Evolutionary conservation across 768 basidiomycete genomes (phyloP).

Genomic region (Suillus americanus): DNA sequence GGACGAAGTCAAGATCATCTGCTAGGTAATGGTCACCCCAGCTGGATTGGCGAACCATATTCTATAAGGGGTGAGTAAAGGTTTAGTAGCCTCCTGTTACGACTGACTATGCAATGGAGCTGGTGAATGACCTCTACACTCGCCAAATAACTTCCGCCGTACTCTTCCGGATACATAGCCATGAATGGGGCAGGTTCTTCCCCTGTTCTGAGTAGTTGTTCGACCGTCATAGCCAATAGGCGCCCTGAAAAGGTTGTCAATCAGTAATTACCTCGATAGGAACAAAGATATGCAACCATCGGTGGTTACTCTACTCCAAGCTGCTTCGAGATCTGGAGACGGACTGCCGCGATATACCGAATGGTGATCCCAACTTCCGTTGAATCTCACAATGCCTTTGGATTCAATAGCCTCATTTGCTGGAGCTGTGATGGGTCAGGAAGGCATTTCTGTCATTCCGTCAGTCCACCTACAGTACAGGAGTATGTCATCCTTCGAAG

Average conservation of each 20-base stretch:
- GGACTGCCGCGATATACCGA: conserved; percentile 9
- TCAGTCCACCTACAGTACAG: no score
- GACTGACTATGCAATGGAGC: conserved; percentile 11
- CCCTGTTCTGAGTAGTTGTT: not conserved
- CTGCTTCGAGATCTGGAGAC: conserved; percentile 11
- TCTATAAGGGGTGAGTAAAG: not conserved
- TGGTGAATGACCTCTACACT: conserved; percentile 12
- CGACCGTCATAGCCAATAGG: not conserved
- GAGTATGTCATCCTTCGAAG: no score
- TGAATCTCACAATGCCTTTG: not conserved
- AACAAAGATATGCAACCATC: conserved; percentile 7
- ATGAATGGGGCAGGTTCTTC: not conserved
- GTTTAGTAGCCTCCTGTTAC: not conserved
- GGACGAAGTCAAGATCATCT: conserved; percentile 1
- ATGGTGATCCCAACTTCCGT: not conserved
- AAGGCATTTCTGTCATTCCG: not conserved
- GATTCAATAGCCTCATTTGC: not conserved
- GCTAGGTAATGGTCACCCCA: conserved; percentile 7
- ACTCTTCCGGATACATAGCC: conserved; percentile 2
- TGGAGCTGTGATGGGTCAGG: no score
- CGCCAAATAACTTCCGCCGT: conserved; percentile 10
- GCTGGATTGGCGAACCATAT: conserved; percentile 12
- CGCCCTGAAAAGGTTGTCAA: no score
- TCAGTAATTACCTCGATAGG: not conserved
- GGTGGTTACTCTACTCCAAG: conserved; percentile 8